A percentile compares a stretch with the other conserved stretches of the same genome.
phyloP scores from a whole-genome alignment of 768 basidiomycete species.

The Pluteus cervinus region DNA sequence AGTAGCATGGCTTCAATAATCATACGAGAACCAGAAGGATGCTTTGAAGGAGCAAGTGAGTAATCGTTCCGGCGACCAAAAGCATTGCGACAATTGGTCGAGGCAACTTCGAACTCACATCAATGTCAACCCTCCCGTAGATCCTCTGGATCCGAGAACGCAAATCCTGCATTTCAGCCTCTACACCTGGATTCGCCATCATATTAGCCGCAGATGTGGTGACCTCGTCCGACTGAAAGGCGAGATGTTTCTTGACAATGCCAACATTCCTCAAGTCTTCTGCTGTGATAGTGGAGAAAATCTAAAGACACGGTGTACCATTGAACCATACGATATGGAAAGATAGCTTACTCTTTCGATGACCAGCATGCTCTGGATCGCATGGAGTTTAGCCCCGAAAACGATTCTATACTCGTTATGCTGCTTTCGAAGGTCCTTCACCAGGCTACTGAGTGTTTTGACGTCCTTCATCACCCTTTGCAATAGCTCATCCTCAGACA shows the following conservation, averaged over 20 bases:
- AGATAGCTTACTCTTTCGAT: no score
- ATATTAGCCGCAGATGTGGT: conserved; percentile 11
- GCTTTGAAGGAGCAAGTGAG: conserved; percentile 15
- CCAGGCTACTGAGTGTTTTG: no score
- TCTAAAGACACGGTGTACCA: no score
- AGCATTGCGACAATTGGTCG: conserved; percentile 11
- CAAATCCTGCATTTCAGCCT: conserved; percentile 17
- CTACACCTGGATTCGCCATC: conserved; percentile 9
- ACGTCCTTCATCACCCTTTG: no score
- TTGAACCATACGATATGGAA: no score
- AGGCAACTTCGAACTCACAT: no score
- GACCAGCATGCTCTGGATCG: no score
- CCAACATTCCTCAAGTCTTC: conserved; percentile 21
- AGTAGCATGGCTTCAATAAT: conserved; percentile 25
- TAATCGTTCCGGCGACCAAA: conserved; percentile 9
- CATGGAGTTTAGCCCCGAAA: no score
- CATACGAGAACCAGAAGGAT: conserved; percentile 20
- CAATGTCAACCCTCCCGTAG: conserved; percentile 23
- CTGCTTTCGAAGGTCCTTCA: no score
- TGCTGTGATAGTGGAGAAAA: conserved; percentile 17
- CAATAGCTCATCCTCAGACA: no score
- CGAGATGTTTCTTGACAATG: conserved; percentile 18
- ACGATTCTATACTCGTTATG: no score
- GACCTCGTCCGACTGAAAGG: conserved; percentile 14
- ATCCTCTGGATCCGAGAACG: conserved; percentile 20